Evolutionary conservation across 768 basidiomycete species (phyloP).

Genomic region (Termitomyces bulborhizus): DNA sequence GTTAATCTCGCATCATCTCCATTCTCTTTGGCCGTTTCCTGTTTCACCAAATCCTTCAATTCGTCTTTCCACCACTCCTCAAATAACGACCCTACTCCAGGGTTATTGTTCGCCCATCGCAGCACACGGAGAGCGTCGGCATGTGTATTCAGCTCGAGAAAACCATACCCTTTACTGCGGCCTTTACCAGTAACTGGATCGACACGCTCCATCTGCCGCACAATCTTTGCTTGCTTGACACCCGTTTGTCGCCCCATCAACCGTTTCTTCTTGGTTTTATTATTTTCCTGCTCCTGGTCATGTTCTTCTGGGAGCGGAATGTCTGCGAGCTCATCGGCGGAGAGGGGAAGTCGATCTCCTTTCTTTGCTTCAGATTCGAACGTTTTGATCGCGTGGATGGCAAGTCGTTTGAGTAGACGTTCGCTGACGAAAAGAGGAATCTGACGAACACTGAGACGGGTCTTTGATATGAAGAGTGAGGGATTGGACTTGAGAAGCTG

Average conservation of each 20-base stretch:
- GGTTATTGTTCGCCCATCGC: conserved; percentile 93
- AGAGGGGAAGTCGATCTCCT: conserved; percentile 54
- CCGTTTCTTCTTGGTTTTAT: conserved; percentile 22
- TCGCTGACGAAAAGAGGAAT: conserved; percentile 89
- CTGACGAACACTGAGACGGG: conserved; percentile 90
- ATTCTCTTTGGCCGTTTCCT: conserved; percentile 41
- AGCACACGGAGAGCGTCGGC: conserved; percentile 87
- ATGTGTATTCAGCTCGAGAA: conserved; percentile 85
- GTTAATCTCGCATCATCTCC: conserved; percentile 45
- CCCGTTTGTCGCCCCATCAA: conserved; percentile 26
- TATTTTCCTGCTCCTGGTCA: conserved; percentile 13
- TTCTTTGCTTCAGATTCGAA: conserved; percentile 77
- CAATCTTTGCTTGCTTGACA: conserved; percentile 90
- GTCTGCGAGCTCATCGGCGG: conserved; percentile 64
- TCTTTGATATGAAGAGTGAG: conserved; percentile 89
- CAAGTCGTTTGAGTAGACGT: conserved; percentile 82
- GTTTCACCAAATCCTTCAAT: conserved; percentile 48
- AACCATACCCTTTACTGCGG: conserved; percentile 91
- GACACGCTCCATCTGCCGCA: conserved; percentile 83
- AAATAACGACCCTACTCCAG: conserved; percentile 56
- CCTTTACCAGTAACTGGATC: conserved; percentile 86
- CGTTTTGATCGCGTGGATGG: conserved; percentile 68
- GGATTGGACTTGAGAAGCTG: conserved; percentile 86
- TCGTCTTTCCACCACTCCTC: conserved; percentile 86
- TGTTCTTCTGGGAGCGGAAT: conserved; percentile 11